Evolutionary conservation across 73 alveolate species (phyloP).

Genomic region (Effrenium voratum): DNA sequence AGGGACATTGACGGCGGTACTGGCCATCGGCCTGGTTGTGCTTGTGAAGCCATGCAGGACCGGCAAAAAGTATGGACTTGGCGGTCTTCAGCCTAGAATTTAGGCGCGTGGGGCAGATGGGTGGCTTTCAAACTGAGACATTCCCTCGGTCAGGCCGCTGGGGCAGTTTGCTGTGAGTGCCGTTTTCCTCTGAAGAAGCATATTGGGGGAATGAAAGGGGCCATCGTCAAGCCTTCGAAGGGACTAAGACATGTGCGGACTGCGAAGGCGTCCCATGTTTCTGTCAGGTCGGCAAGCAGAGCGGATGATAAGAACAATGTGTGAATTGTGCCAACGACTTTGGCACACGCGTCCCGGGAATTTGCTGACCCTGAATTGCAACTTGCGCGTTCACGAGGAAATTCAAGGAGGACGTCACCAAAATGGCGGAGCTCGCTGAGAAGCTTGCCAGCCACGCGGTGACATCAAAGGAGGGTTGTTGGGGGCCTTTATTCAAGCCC

Average conservation of each 20-base stretch:
- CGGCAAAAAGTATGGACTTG: slow-evolving; percentile 87
- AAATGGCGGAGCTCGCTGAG: slow-evolving; percentile 45
- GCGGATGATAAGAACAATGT: no score
- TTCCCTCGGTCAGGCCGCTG: neutral
- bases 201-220: no score
- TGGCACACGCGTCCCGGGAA: neutral
- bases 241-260: neutral
- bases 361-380: neutral
- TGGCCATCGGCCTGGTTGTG: no score
- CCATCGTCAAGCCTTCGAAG: neutral
- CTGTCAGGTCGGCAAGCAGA: no score
- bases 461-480: no score
- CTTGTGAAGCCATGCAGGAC: neutral
- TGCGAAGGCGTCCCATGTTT: neutral
- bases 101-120: no score
- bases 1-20: no score
- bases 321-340: no score
- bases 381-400: slow-evolving; percentile 40
- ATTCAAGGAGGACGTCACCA: slow-evolving; percentile 67
- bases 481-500: no score
- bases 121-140: neutral
- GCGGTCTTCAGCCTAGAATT: slow-evolving; percentile 79
- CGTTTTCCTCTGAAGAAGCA: neutral
- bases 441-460: no score
- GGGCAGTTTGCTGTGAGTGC: neutral